Evolutionary conservation across 208 protist species (phyloP).

Genomic region (Leishmania arabica): DNA sequence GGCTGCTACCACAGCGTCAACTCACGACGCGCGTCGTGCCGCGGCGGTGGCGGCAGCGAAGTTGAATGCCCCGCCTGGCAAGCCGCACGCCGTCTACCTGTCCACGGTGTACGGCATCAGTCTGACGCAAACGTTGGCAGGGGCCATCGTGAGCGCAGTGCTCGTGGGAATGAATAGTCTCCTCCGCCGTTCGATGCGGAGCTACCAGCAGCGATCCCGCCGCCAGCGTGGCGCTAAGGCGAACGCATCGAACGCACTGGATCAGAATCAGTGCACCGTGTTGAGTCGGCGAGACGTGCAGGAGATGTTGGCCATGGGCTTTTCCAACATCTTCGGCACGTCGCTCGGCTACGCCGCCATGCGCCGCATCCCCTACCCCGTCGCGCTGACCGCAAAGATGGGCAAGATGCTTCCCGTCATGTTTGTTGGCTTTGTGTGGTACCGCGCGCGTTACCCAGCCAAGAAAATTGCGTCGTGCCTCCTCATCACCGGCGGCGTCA

Average conservation of each 20-base stretch:
- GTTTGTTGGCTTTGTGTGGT: conserved; percentile 72
- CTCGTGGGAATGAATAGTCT: conserved; percentile 8
- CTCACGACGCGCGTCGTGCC: conserved; percentile 1
- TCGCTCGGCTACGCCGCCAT: conserved; percentile 75
- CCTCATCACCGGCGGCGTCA: conserved; percentile 63
- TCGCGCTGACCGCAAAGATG: conserved; percentile 86
- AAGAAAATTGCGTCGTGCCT: conserved; percentile 58
- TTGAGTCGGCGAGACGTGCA: conserved; percentile 21
- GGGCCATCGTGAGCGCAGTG: conserved; percentile 21
- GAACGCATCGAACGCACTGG: background rate
- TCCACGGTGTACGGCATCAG: conserved; percentile 33
- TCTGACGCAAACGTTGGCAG: conserved; percentile 30
- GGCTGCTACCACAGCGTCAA: background rate
- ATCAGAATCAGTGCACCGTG: background rate
- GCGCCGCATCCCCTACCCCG: conserved; percentile 78
- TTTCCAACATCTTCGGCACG: conserved; percentile 73
- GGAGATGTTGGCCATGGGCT: conserved; percentile 59
- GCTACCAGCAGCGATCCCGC: background rate
- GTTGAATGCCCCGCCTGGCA: background rate
- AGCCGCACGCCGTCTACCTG: conserved; percentile 18
- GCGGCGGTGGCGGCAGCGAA: background rate
- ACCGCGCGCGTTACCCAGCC: conserved; percentile 64
- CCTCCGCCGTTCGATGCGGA: background rate
- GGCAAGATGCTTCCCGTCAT: conserved; percentile 88
- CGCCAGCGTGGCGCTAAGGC: background rate